Percentiles rank a stretch among this genome's conserved stretches.
phyloP scores from a whole-genome alignment of 2,329 filamentous ascomycete species.

The Fusarium redolens region DNA sequence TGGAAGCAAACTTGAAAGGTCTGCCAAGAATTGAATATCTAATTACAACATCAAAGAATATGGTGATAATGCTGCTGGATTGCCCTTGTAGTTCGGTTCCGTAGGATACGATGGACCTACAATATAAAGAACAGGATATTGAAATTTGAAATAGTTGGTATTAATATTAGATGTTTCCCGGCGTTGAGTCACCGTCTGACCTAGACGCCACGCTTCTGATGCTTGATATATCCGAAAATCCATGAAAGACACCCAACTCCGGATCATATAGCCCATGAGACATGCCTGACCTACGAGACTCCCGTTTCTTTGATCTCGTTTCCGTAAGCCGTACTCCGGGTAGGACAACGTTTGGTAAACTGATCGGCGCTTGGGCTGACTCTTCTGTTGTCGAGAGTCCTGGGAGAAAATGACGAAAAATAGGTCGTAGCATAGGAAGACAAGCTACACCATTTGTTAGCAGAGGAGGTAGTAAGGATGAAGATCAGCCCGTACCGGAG shows the following conservation, averaged over 20 bases:
- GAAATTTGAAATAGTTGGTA: too few species aligned
- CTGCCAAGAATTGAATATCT: too few species aligned
- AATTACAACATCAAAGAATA: too few species aligned
- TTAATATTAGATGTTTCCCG: background rate
- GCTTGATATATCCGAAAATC: constrained; percentile 16
- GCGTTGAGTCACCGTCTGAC: background rate
- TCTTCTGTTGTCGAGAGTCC: background rate
- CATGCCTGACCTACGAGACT: constrained; percentile 3
- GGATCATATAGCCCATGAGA: background rate
- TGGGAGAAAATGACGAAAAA: constrained; percentile 13
- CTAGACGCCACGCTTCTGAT: constrained; percentile 3
- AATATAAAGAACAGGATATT: too few species aligned
- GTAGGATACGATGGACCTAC: too few species aligned
- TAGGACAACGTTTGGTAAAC: background rate
- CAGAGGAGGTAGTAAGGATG: rapidly evolving
- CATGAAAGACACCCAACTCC: constrained; percentile 8
- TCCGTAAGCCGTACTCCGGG: background rate
- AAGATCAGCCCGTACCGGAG: background rate
- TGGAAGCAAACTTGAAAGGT: too few species aligned
- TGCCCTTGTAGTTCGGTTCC: too few species aligned
- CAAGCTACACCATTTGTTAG: background rate
- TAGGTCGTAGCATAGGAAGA: constrained; percentile 22
- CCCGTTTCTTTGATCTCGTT: background rate
- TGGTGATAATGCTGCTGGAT: too few species aligned
- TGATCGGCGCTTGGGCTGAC: background rate